Base-by-base conservation (phyloP, 2,329 filamentous ascomycete species). In the Clarireedia hainanense region DNA sequence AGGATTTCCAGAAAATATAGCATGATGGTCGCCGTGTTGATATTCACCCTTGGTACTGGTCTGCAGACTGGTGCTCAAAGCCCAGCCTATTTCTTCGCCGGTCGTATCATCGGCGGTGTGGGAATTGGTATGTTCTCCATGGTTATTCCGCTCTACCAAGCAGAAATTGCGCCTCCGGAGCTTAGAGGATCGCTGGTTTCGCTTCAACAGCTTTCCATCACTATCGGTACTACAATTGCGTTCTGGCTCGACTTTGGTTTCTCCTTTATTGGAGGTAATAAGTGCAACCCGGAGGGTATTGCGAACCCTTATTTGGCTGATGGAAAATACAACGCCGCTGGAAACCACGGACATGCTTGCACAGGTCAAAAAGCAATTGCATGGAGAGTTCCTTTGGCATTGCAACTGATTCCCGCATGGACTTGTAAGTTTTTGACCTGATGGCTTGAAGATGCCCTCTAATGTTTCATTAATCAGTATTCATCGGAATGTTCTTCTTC, bases 191-290 rank as follows among this genome's bases (percentile, higher is more conserved):
- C 80, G 60, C 70, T 82, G 27, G 79, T 83, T 65, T 81, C 81
- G 77, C 75, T 83, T 48, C 80, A 83, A 65, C 79, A 79, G n/a
- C 77, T 78, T 4, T 66, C 82, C 52, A 81, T 83, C 59, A 80
- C 78, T 0, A 73, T 74, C 26, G 80, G 80, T 34, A 78, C 50
- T 12, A 53, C 50, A 3, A 43, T 55, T 36, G 47, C 36, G 3
- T 83, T 83, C 68, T 84, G 81, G 81, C 73, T 84, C 47, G 80
- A 84, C 60, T 77, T 81, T 39, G 80, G 78, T 14, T 73, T 81
- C 59, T 79, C 76, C 2, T 82, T 79, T 60, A 73, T 76, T 12
- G 50, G 42, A 9, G 30, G 71, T 1, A 73, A 72, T 45, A 75
- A 74, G 9, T 53, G 50, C 60, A 75, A 47, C 7, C 50, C 42